phyloP scores from a whole-genome alignment of 768 basidiomycete genomes.

The Pleurotus salmoneostramineus region DNA sequence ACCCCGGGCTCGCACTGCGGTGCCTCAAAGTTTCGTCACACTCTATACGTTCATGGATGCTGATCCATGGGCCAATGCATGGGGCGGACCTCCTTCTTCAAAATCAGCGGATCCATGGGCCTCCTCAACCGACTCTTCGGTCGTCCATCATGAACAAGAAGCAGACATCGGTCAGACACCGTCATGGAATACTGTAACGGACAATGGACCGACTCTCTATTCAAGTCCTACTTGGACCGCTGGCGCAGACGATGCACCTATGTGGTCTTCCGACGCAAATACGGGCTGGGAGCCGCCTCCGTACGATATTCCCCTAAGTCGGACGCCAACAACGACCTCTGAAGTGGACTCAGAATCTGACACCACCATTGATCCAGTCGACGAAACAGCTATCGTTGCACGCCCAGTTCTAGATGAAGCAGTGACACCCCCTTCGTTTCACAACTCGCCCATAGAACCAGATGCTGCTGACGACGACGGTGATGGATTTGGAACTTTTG shows the following conservation, averaged over 20 bases:
- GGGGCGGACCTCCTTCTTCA: constrained; percentile 41
- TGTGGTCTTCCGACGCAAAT: constrained; percentile 35
- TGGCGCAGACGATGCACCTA: constrained; percentile 33
- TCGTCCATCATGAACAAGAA: constrained; percentile 33
- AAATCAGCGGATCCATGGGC: constrained; percentile 19
- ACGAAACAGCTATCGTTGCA: neutral
- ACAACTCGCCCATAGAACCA: constrained; percentile 10
- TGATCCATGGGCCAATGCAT: constrained; percentile 73
- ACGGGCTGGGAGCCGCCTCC: constrained; percentile 32
- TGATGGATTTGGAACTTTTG: constrained; percentile 61
- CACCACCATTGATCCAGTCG: constrained; percentile 8
- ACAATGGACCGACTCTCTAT: constrained; percentile 12
- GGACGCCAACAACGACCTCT: constrained; percentile 12
- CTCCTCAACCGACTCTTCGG: neutral
- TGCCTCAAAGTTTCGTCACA: neutral
- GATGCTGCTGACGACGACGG: constrained; percentile 30
- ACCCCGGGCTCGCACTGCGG: no score
- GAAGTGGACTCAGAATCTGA: constrained; percentile 1
- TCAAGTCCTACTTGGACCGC: constrained; percentile 43
- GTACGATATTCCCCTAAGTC: constrained; percentile 37
- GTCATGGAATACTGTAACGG: constrained; percentile 43
- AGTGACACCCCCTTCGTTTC: no score
- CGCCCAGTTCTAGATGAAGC: neutral
- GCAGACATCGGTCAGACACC: constrained; percentile 49
- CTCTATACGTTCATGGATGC: constrained; percentile 43